A percentile compares a stretch with the other conserved stretches of the same genome.
Evolutionary conservation across 1,139 yeast genomes (phyloP).

Genomic region (Geotrichum aggregatum): DNA sequence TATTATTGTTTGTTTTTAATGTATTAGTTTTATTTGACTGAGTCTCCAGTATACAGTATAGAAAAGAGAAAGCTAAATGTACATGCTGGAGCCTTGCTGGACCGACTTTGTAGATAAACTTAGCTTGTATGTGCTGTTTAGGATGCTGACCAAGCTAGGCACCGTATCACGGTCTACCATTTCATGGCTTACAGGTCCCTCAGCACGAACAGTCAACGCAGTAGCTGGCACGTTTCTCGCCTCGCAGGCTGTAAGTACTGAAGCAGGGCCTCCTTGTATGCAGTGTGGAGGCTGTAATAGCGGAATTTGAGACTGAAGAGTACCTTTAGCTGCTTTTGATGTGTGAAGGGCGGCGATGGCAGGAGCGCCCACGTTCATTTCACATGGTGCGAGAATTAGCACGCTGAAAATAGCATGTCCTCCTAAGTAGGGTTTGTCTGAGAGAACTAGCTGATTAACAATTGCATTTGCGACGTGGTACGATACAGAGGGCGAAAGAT

Average conservation of each 20-base stretch:
- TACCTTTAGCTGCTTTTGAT: too few species aligned
- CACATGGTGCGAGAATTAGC: slow-evolving; percentile 13
- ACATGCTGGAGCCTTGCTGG: slow-evolving; percentile 25
- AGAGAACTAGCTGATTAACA: neutral
- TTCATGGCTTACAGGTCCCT: slow-evolving; percentile 35
- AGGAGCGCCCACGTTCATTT: slow-evolving; percentile 5
- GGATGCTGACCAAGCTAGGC: slow-evolving; percentile 19
- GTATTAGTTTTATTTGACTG: slow-evolving; percentile 10
- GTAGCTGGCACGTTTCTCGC: slow-evolving; percentile 22
- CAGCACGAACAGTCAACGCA: slow-evolving; percentile 31
- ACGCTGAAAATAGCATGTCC: neutral
- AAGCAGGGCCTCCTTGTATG: slow-evolving; percentile 32
- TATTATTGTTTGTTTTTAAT: slow-evolving; percentile 15
- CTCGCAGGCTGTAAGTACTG: slow-evolving; percentile 28
- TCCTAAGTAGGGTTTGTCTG: neutral
- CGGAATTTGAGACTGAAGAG: neutral
- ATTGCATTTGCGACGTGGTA: neutral
- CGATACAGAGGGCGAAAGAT: slow-evolving; percentile 1
- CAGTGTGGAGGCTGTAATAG: slow-evolving; percentile 29
- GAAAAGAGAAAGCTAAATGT: slow-evolving; percentile 18
- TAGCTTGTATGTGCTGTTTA: slow-evolving; percentile 17
- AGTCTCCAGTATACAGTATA: neutral
- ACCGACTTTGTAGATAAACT: slow-evolving; percentile 15
- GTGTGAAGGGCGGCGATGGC: slow-evolving; percentile 1
- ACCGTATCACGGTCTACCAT: slow-evolving; percentile 26